Conservation (phyloP, 2,329 filamentous ascomycete species). For the Colletotrichum liriopes region DNA sequence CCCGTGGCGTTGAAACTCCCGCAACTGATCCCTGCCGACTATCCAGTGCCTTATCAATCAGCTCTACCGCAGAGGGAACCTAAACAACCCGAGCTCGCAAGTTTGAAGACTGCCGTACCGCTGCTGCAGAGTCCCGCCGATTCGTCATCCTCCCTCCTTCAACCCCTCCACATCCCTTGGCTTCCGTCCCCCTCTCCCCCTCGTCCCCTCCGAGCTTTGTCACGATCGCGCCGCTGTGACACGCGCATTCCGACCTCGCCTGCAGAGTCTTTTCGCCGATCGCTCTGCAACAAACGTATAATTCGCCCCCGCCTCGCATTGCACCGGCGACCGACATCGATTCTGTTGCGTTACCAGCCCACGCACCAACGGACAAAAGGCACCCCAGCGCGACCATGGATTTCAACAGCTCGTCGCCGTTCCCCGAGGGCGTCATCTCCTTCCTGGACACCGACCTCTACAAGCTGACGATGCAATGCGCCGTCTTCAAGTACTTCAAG, state of each 20-base stretch:
- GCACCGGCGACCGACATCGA: neutral
- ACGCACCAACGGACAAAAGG: neutral
- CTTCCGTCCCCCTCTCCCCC: slow-evolving; percentile 9
- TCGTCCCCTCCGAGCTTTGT: slow-evolving; percentile 30
- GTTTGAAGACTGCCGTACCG: slow-evolving; percentile 4
- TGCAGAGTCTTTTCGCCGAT: slow-evolving; percentile 31
- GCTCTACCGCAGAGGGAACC: neutral
- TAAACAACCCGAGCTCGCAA: slow-evolving; percentile 1
- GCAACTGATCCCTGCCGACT: slow-evolving; percentile 24
- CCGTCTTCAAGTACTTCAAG: slow-evolving; percentile 92
- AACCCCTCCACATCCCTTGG: slow-evolving; percentile 28
- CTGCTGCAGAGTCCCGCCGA: slow-evolving; percentile 30
- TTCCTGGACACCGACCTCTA: slow-evolving; percentile 90
- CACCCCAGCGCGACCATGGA: slow-evolving; percentile 62
- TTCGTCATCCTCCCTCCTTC: slow-evolving; percentile 32
- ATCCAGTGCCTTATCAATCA: slow-evolving; percentile 34
- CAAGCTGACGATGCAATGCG: slow-evolving; percentile 99
- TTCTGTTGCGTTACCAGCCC: neutral
- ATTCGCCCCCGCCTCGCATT: slow-evolving; percentile 6
- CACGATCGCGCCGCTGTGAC: slow-evolving; percentile 36
- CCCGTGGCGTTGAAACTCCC: slow-evolving; percentile 25
- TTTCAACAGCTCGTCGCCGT: slow-evolving; percentile 77
- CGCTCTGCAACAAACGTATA: neutral
- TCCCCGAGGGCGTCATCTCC: slow-evolving; percentile 84
- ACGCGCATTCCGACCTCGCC: slow-evolving; percentile 21